Base-by-base conservation (phyloP, 441 rosid genomes). In the Populus hybrid region DNA sequence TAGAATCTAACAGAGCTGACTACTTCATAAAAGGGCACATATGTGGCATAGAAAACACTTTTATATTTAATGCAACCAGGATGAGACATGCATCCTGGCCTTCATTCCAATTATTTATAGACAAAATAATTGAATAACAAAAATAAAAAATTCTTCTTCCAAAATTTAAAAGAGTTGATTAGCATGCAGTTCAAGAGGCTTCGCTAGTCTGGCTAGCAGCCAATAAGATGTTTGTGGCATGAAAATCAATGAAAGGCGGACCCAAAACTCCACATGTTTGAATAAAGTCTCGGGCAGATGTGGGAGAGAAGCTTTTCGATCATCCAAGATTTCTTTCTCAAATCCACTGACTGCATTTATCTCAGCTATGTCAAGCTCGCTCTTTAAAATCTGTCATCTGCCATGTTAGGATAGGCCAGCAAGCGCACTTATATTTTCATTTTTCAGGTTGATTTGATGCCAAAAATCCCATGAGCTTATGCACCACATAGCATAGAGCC, bases 11-110 rank as follows among this genome's bases (percentile, higher is more conserved):
- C 68, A 77, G 67, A 72, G 26, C 24, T 23, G 35, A 10, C 29
- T 6, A 72, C 71, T 33, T 35, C 56, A 71, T 69, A 59, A 42
- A 64, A 29, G 31, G 31, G 31, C 31, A 29, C 31, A 29, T 29
- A 29, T 29, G 31, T 3, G 31, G 31, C 31, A 66, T 69, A 80
- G 66, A 65, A 36, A 38, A 70, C 42, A 77, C 16, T 64, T 56
- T 45, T n/a, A n/a, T 24, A 40, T 24, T 70, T 66, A 24, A 53
- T 38, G 77, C 6, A 77, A 7, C 26, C 18, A 64, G 68, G 31
- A 71, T 29, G 33, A 14, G 21, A 26, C 36, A 59, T 8, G 35
- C 66, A 28, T 56, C 2, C n/a, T 26, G 61, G n/a, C 61, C 61
- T 53, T 53, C 61, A 53, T 5, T 53, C 61, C 61, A 53, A 59